Base-by-base conservation (phyloP, 306 rosid species). In the Hippophae tibetana region DNA sequence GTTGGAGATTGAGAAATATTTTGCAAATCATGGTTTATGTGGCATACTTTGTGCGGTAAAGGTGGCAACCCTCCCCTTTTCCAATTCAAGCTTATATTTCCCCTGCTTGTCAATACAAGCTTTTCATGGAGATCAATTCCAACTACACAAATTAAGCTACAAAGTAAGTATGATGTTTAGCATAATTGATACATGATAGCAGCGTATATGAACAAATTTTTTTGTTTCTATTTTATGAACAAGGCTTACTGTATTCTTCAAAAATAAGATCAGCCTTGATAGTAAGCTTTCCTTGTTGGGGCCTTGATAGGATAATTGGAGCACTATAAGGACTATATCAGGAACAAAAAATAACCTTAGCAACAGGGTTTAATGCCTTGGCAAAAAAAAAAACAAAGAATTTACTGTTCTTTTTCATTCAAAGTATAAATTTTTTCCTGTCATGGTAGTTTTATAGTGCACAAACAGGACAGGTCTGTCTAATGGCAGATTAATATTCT, bases 71-170 rank as follows among this genome's bases (percentile, higher is more conserved):
- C 71, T 59, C 70, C 81, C 73, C 73, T 56, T 69, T 70, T 79
- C 54, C 69, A 51, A 56, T 62, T 72, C 63, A 56, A 45, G 62
- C 66, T 78, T 56, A 74, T 56, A 59, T 67, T 78, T 64, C 69
- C 65, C 66, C 69, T 89, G 70, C 72, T 78, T 66, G 56, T 69
- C 68, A 87, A 60, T 57, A 68, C 54, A 54, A 85, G 73, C 60
- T 78, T 86, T 61, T 74, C 89, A 79, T 63, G 84, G 65, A 83
- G 66, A 80, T 92, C 98, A 73, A 92, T 76, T 52, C 98, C 98
- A 81, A 92, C 98, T 92, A 71, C 62, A 71, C 57, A 58, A 64
- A 58, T 12, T 47, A 80, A 69, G 51, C 43, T 42, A 55, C 13
- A 62, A 55, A 54, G 31, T 52, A 46, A 62, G 52, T 54, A 18